Evolutionary conservation across 2,329 filamentous ascomycete genomes (phyloP), one percentile per base, ranked within the genome.

Genomic region (Purpureocillium lavendulum): DNA sequence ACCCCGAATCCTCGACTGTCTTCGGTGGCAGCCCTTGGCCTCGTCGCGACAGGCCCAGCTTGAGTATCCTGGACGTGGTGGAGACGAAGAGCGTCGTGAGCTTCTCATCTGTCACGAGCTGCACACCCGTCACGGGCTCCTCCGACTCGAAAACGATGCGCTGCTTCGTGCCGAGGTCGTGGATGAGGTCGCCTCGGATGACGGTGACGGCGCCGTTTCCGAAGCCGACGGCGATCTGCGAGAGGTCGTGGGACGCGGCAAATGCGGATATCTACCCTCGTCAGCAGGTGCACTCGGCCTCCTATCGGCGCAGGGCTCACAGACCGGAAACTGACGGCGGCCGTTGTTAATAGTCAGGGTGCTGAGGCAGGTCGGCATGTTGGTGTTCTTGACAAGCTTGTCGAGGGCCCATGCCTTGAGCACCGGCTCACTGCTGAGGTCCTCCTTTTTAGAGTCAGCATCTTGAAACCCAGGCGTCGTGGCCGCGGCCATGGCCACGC

Each of bases 391-490:
- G 49, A 94, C 87, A 4, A 83, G 74, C 64, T 89, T 94, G 58
- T 97, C 89, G 50, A 98, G 70, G 16, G 87, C 90, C 92, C 92
- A 98, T n/a, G 97, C 90, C 60, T 95, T 97, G 44, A 98, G 65
- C 15, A 90, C 75, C 0, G 92, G 90, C 52, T 97, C 88, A 52
- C 77, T 84, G 30, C 84, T 84, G 38, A 96, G 69, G 54, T 97
- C 89, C 62, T 98, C 92, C 64, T 83, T 59, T 15, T 43, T 14
- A 31, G 8, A 10, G 39, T 21, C 33, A 26, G 21, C 21, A 26
- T 5, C 5, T 6, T 26, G 10, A 26, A 26, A 10, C 21, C 5
- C 21, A 26, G 21, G 6, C 21, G 5, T 26, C 21, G 21, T 10
- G 21, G 21, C n/a, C n/a, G n/a, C n/a, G n/a, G n/a, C n/a, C n/a